Percentiles rank a stretch among this genome's conserved stretches.
Conservation (phyloP, 176 grass and related monocot genomes). For the Triticum turgidum region DNA sequence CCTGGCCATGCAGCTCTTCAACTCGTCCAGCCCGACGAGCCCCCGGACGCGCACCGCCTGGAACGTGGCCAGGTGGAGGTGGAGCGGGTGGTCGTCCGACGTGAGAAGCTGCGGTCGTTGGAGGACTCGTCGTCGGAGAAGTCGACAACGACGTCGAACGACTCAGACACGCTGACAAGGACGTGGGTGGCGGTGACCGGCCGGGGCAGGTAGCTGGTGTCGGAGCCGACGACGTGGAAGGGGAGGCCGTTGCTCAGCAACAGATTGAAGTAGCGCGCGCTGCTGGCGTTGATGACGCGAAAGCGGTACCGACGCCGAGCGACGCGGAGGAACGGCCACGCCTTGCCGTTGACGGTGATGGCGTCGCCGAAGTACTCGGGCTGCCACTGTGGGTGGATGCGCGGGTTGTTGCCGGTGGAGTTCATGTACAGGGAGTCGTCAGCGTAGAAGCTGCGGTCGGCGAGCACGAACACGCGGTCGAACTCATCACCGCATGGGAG, state of each 20-base stretch:
- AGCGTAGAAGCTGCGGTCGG: slow-evolving; percentile 65
- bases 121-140: slow-evolving; percentile 22
- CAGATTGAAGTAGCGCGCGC: slow-evolving; percentile 70
- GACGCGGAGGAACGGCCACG: slow-evolving; percentile 64
- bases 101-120: slow-evolving; percentile 25
- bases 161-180: slow-evolving; percentile 51
- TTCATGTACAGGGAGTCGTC: slow-evolving; percentile 66
- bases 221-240: slow-evolving; percentile 63
- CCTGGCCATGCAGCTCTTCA: slow-evolving; percentile 48
- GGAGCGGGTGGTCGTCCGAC: slow-evolving; percentile 72
- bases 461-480: slow-evolving; percentile 57
- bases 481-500: slow-evolving; percentile 45
- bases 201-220: slow-evolving; percentile 46
- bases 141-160: slow-evolving; percentile 62
- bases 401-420: slow-evolving; percentile 38
- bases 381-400: slow-evolving; percentile 61
- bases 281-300: slow-evolving; percentile 69
- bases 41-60: slow-evolving; percentile 36
- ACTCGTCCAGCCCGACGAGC: slow-evolving; percentile 21
- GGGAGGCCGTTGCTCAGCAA: slow-evolving; percentile 36
- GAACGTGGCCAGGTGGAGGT: slow-evolving; percentile 66
- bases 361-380: slow-evolving; percentile 68
- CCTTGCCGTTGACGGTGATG: slow-evolving; percentile 74
- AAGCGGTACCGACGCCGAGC: slow-evolving; percentile 50
- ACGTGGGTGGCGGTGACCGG: slow-evolving; percentile 25